Evolutionary conservation across 768 basidiomycete species (phyloP), one percentile per base, ranked within the genome.

Genomic region (Exidia glandulosa): DNA sequence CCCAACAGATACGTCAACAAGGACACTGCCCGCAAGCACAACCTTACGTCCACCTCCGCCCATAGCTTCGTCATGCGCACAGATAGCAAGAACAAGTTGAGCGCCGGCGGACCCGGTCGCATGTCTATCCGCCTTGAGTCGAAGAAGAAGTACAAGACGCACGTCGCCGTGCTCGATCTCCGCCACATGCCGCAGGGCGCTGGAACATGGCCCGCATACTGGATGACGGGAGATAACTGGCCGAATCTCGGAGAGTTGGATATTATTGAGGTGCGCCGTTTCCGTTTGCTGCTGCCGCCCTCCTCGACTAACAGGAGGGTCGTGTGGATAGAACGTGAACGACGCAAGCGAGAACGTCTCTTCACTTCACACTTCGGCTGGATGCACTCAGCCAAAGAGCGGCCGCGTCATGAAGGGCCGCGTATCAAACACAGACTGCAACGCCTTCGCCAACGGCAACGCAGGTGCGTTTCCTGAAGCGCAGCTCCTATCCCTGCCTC

Each of bases 111-210:
- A 0, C 72, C 80, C 31, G 84, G 85, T 3, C 73, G 85, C 36
- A 77, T 82, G 65, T 82, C 81, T 33, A 79, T 85, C 60, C 75
- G 84, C 37, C 66, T 87, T 47, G 70, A 69, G 60, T 81, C 80
- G 13, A 79, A 80, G 63, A 79, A 80, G 59, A 68, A 73, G 34
- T 85, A 79, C 62, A 75, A 71, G 9, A 81, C 76, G 30, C 76
- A 78, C 33, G 83, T 84, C 58, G 75, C 77, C 37, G 73, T 84
- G 32, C 74, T 81, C 61, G 77, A 83, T 64, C 62, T 83, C 54
- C 68, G 74, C n/a, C 82, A 84, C 65, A 84, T 84, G 81, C 83
- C 83, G 7, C 72, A 81, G 63, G 83, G 82, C 10, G 81, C 81
- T 66, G 80, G 77, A 37, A 57, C 58, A 32, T 79, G 57, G 59